phyloP scores from a whole-genome alignment of 1,139 yeast genomes.

The Pichia sp. region DNA sequence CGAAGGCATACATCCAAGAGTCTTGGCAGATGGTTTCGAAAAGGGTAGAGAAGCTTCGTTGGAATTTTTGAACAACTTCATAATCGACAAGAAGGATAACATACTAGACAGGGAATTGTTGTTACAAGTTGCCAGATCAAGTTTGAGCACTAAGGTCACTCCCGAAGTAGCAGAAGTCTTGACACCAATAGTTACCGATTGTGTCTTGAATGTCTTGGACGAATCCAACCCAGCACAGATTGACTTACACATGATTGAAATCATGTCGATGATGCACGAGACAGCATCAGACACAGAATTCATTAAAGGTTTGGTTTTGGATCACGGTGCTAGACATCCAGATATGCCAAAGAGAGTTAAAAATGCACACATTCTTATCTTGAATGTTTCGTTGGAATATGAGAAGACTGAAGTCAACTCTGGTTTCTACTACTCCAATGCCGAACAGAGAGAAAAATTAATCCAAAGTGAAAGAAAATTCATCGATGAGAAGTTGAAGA shows the following conservation, averaged over 20 bases:
- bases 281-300: constrained; percentile 79
- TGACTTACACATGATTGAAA: constrained; percentile 96
- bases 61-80: constrained; percentile 61
- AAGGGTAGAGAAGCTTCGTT: constrained; percentile 75
- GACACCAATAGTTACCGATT: constrained; percentile 94
- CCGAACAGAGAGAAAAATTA: constrained; percentile 93
- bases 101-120: constrained; percentile 75
- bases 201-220: constrained; percentile 73
- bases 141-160: constrained; percentile 81
- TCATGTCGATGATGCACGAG: constrained; percentile 97
- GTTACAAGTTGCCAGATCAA: constrained; percentile 86
- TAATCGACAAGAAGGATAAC: constrained; percentile 32
- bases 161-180: constrained; percentile 71
- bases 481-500: constrained; percentile 88
- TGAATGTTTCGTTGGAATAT: constrained; percentile 92
- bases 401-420: constrained; percentile 98
- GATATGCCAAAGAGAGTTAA: constrained; percentile 92
- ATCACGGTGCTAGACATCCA: constrained; percentile 99
- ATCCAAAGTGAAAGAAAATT: constrained; percentile 92
- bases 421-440: constrained; percentile 89
- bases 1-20: constrained; percentile 96
- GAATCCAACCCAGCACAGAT: constrained; percentile 46
- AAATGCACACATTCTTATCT: constrained; percentile 79
- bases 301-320: constrained; percentile 85
- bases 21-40: constrained; percentile 93